Conservation (phyloP, 306 rosid genomes). For the Glycyrrhiza uralensis region DNA sequence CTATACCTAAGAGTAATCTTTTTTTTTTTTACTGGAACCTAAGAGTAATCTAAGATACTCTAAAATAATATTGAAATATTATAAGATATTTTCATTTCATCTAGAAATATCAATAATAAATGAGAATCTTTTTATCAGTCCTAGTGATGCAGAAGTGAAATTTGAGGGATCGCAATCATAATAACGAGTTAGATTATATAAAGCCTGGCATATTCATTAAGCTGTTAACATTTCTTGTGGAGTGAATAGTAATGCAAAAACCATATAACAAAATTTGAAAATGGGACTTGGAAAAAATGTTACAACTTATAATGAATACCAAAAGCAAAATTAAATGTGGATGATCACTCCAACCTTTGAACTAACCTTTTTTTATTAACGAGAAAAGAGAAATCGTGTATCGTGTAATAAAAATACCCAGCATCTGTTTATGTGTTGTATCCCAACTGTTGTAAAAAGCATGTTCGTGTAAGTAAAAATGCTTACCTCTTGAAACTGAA, state of each 20-base stretch:
- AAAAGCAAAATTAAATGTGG: neutral
- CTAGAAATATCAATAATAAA: neutral
- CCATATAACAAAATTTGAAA: neutral
- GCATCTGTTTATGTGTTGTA: neutral
- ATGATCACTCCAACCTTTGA: neutral
- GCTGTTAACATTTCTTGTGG: neutral
- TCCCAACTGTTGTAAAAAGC: constrained; percentile 20
- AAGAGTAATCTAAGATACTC: too few relatives aligned
- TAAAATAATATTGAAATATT: too few relatives aligned
- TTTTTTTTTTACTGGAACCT: too few relatives aligned
- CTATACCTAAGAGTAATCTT: too few relatives aligned
- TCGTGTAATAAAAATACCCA: neutral
- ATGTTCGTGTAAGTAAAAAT: constrained; percentile 4
- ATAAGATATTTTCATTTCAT: too few relatives aligned
- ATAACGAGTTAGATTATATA: neutral
- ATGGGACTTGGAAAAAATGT: neutral
- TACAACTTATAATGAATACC: neutral
- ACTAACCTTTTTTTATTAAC: neutral
- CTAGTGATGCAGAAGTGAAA: neutral
- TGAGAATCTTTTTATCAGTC: neutral
- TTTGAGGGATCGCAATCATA: constrained; percentile 3
- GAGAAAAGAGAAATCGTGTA: neutral
- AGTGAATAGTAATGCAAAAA: constrained; percentile 1
- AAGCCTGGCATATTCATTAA: neutral
- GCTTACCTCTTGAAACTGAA: constrained; percentile 83